Base-by-base conservation (phyloP, 257 asterid species). In the Fraxinus cuspidata region DNA sequence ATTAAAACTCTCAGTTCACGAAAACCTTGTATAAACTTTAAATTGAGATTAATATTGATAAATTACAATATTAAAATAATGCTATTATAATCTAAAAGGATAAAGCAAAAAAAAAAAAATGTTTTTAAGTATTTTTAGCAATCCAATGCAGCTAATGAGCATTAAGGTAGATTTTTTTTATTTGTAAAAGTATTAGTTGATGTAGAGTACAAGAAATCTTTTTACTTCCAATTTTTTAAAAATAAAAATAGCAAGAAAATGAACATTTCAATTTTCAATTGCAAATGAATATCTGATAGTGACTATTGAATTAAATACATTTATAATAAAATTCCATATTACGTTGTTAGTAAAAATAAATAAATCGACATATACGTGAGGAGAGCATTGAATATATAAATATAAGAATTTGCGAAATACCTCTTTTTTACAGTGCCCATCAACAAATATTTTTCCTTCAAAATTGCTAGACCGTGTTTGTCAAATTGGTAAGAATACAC, bases 61-160 rank as follows among this genome's bases (percentile, higher is more conserved):
- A 19, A 21, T 31, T 31, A 47, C 44, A 32, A 9, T 31, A 70
- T 47, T 47, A 2, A n/a, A 63, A 21, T 71, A 70, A 44, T 42
- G 38, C 4, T 71, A 23, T 18, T 25, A 63, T n/a, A 51, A 66
- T 63, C 64, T 6, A 25, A 16, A 74, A 16, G 8, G 69, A 58
- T 69, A 72, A 79, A 76, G 78, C 74, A 21, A 51, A 51, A 3
- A 16, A 49, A 16, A 2, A 4, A 4, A 34, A 29, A 29, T 28
- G 0, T 0, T 9, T 38, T 51, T 70, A 74, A 78, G 76, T 70
- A 51, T 60, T 40, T 74, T 74, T 80, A 67, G 86, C 84, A 82
- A 71, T 82, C 77, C 88, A 73, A 82, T 44, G 40, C 83, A 83
- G 72, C 81, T 42, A 65, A 0, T 28, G 23, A 51, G 63, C 23